Base-by-base conservation (phyloP, 2,329 filamentous ascomycete species). In the Calonectria honghensis region DNA sequence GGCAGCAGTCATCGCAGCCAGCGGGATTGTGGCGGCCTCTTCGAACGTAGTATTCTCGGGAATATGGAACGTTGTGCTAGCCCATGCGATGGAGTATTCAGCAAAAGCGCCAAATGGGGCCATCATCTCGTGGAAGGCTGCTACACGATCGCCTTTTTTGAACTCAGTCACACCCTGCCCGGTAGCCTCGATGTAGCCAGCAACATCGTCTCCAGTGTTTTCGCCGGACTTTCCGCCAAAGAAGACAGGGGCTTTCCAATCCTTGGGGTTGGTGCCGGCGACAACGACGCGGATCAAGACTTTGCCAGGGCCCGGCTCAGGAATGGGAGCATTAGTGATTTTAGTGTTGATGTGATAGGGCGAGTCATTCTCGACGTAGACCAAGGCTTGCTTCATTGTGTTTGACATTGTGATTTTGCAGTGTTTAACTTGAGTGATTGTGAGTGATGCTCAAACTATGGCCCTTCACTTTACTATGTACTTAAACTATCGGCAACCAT, bases 161-260 rank as follows among this genome's bases (percentile, higher is more conserved):
- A 51, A 67, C 64, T 67, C 64, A n/a, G 48, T 18, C 11, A 67
- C 64, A 13, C 35, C 31, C 10, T 31, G 11, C 4, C 64, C 64
- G 6, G 11, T 20, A 29, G 64, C 31, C 14, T 67, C 64, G 16
- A 67, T 14, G 14, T 51, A 51, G n/a, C 64, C 64, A 31, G 64
- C 32, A 10, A 67, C 7, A 27, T 67, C 64, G 24, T 67, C 64
- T 14, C 64, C 64, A 9, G 64, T 52, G 24, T 67, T 67, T 29
- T 37, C 3, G 24, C 32, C 45, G 1, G 29, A 37, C 35, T 41
- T 67, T n/a, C 45, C 48, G 18, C 64, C 64, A 14, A 37, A 59
- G 31, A 59, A 59, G 5, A 59, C 52, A 37, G 52, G 52, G 20
- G n/a, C n/a, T 37, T 67, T 67, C 64, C 64, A 67, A 16, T 67